Base-by-base conservation (phyloP, 1,284 basidiomycete species). In the Sanghuangporus weigelae region DNA sequence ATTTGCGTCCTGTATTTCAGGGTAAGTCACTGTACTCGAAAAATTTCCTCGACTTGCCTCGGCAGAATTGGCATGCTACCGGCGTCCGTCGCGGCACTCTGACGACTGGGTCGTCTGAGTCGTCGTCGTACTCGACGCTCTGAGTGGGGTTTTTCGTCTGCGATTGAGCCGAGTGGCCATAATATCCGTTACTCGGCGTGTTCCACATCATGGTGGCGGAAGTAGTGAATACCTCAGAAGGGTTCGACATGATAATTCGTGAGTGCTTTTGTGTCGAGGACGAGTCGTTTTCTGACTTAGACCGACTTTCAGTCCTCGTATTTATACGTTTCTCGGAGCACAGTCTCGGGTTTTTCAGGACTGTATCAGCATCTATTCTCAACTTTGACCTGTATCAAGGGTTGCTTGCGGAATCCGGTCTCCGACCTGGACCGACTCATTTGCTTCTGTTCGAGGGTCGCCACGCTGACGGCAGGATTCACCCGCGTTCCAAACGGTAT, bases 41-140 rank as follows among this genome's bases (percentile, higher is more conserved):
- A 46, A 7, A n/a, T 21, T n/a, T 54, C 10, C 1, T 31, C 14
- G 7, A 14, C 61, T 10, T 26, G 66, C 66, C 66, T 63, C 66
- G n/a, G 51, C 66, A 67, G 50, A 67, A 67, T 42, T 62, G 64
- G 44, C 66, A 67, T 10, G 66, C 66, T 57, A 67, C 64, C 16
- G 66, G 66, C 21, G 64, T 67, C 26, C 66, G 46, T 21, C 66
- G 60, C 14, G 66, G 66, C 7, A 63, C 62, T n/a, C 64, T 49
- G n/a, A 62, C 55, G n/a, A 57, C 49, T 36, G 61, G 55, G 23
- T 63, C 66, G 38, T 44, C 44, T 39, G 42, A 21, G 44, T 60
- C 63, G 19, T 67, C 59, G n/a, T 65, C 50, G 38, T 59, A 46
- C 7, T 36, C 62, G 35, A 44, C 38, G 14, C 38, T 51, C 21